phyloP scores from a whole-genome alignment of 768 basidiomycete genomes.

The Leucogyrophana mollusca region DNA sequence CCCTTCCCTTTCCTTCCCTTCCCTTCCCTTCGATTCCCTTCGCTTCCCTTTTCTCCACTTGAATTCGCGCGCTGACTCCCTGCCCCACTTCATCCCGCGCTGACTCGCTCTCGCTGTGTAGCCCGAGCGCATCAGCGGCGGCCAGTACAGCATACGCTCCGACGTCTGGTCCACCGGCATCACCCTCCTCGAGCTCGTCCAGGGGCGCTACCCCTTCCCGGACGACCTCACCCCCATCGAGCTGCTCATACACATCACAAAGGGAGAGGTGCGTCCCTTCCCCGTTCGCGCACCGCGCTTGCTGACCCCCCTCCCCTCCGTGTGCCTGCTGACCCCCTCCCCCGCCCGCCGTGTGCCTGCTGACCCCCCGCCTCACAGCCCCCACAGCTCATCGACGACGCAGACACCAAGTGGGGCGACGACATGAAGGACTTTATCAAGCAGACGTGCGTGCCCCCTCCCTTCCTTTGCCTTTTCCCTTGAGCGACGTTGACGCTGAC shows the following conservation, averaged over 20 bases:
- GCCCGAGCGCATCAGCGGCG: slow-evolving; percentile 94
- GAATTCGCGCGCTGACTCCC: slow-evolving; percentile 8
- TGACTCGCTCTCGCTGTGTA: too few relatives aligned
- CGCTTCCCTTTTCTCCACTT: slow-evolving; percentile 2
- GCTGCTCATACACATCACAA: slow-evolving; percentile 85
- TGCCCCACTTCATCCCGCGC: slow-evolving; percentile 10
- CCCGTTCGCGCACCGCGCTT: slow-evolving; percentile 9
- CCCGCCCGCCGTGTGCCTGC: too few relatives aligned
- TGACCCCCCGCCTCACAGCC: slow-evolving; percentile 58
- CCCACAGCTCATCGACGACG: slow-evolving; percentile 79
- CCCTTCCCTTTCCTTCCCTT: not conserved
- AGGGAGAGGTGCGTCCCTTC: slow-evolving; percentile 61
- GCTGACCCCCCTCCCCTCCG: slow-evolving; percentile 15
- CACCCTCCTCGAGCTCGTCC: slow-evolving; percentile 88
- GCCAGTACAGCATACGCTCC: slow-evolving; percentile 89
- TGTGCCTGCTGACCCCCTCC: slow-evolving; percentile 11
- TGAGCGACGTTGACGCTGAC: not conserved
- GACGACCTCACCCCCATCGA: slow-evolving; percentile 92
- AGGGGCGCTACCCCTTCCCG: slow-evolving; percentile 95
- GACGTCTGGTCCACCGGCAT: slow-evolving; percentile 99
- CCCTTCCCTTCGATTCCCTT: slow-evolving; percentile 4
- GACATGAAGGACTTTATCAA: slow-evolving; percentile 93
- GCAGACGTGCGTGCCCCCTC: slow-evolving; percentile 64
- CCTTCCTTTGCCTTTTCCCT: not conserved
- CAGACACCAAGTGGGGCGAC: slow-evolving; percentile 65